Conservation (phyloP, 192 early-diverging fungal species). For the Coemansia sp. region DNA sequence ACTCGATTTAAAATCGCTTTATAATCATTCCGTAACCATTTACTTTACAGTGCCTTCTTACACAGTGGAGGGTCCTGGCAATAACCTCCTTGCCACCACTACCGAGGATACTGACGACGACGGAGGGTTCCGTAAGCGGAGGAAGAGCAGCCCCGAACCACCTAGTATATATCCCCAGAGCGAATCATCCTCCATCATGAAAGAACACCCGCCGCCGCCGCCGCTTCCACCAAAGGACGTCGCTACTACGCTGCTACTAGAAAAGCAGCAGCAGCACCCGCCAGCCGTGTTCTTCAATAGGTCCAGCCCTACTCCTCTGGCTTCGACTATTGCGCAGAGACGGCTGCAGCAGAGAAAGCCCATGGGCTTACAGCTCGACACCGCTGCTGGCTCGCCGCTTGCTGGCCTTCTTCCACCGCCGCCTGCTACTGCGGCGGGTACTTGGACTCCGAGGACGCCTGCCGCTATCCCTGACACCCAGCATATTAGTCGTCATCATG, state of each 20-base stretch:
- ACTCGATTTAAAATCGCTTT: neutral
- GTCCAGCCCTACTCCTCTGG: slow-evolving; percentile 3
- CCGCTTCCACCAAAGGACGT: neutral
- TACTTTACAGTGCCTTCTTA: neutral
- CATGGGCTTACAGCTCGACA: slow-evolving; percentile 41
- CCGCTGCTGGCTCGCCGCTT: neutral
- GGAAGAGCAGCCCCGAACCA: slow-evolving; percentile 9
- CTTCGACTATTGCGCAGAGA: slow-evolving; percentile 42
- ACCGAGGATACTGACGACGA: neutral
- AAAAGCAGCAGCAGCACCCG: neutral
- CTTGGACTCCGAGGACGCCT: slow-evolving; percentile 26
- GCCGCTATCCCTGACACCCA: neutral
- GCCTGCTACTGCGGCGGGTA: slow-evolving; percentile 35
- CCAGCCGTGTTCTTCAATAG: slow-evolving; percentile 1
- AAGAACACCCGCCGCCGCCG: neutral
- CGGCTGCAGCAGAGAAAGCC: slow-evolving; percentile 38
- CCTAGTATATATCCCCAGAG: neutral
- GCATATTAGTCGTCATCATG: neutral
- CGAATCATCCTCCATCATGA: neutral
- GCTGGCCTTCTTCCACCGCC: slow-evolving; percentile 7
- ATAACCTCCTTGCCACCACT: neutral
- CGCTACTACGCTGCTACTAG: neutral
- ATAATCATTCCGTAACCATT: neutral
- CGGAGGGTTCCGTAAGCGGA: slow-evolving; percentile 6
- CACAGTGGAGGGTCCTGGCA: slow-evolving; percentile 2